phyloP scores from a whole-genome alignment of 2,329 filamentous ascomycete species.

The Furcasterigmium furcatum region DNA sequence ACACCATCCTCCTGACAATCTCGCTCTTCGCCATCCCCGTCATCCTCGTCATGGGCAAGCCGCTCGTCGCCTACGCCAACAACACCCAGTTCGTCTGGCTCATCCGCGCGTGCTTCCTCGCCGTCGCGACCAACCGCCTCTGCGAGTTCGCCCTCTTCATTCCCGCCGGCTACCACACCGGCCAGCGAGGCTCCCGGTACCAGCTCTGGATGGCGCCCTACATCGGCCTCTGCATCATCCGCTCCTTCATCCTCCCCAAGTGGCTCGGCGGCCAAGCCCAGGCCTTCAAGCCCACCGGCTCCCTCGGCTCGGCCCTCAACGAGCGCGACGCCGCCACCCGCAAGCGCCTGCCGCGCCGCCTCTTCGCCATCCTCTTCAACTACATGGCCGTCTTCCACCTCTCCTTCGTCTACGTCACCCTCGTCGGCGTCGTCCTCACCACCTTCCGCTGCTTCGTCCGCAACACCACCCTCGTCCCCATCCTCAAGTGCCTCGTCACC shows the following conservation, averaged over 20 bases:
- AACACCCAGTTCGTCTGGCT: conserved; percentile 55
- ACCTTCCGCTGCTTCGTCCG: conserved; percentile 46
- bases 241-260: conserved; percentile 53
- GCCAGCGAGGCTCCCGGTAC: conserved; percentile 51
- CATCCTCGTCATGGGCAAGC: conserved; percentile 53
- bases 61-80: conserved; percentile 52
- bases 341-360: conserved; percentile 48
- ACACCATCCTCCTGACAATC: conserved; percentile 51
- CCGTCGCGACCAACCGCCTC: conserved; percentile 47
- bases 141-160: conserved; percentile 57
- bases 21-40: conserved; percentile 58
- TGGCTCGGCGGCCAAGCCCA: conserved; percentile 58
- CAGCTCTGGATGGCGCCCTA: conserved; percentile 64
- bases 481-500: conserved; percentile 51
- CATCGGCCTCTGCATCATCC: conserved; percentile 54
- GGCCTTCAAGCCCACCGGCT: conserved; percentile 60
- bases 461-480: conserved; percentile 5
- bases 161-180: conserved; percentile 56
- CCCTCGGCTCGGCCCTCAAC: conserved; percentile 50
- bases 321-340: conserved; percentile 52
- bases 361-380: conserved; percentile 52
- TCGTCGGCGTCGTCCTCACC: conserved; percentile 45
- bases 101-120: conserved; percentile 51
- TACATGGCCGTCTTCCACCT: conserved; percentile 55
- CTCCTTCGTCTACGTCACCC: conserved; percentile 48